Evolutionary conservation across 2,329 filamentous ascomycete genomes (phyloP), one percentile per base, ranked within the genome.

Genomic region (Aspergillus luchuensis): DNA sequence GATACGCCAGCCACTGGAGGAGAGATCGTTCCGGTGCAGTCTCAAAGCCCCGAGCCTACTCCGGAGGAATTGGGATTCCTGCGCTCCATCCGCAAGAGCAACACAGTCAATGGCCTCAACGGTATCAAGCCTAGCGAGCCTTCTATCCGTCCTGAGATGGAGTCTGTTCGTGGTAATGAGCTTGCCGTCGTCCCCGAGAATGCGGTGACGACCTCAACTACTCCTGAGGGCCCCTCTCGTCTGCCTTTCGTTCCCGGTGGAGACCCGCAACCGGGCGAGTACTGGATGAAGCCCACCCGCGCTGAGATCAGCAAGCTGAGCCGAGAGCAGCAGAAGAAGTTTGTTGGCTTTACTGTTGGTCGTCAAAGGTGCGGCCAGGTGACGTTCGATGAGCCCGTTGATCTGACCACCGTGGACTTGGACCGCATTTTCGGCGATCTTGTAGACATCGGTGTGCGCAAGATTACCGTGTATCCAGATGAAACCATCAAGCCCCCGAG

Each of bases 381-480:
- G 64, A 86, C 85, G 23, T 99, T 99, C 78, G 87, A 90, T 72
- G 82, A 88, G 5, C 86, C 89, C 1, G 92, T 97, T 36, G 94
- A 99, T 76, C 83, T 99, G 23, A 94, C 86, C 62, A 85, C 82
- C 54, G 85, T 96, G 59, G 86, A 93, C 56, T 78, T 97, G 2
- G 91, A 97, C 66, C 85, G 91, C n/a, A 84, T 99, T 23, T 89
- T 86, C 54, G 90, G 85, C 51, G 85, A 84, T 25, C 89, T 97
- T 68, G 90, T 98, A 38, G 82, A 88, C 56, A 86, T 98, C 52
- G 84, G 86, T 47, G 84, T 89, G 53, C 90, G 95, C 38, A 89
- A 89, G 8, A 91, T 92, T 23, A 97, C 94, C 0, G 95, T 98
- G 7, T 99, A 99, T 71, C 89, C 82, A 4, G 85, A 89, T 48